Percentiles rank a stretch among this genome's conserved stretches.
phyloP scores from a whole-genome alignment of 2,329 filamentous ascomycete genomes.

The Fusarium temperatum region DNA sequence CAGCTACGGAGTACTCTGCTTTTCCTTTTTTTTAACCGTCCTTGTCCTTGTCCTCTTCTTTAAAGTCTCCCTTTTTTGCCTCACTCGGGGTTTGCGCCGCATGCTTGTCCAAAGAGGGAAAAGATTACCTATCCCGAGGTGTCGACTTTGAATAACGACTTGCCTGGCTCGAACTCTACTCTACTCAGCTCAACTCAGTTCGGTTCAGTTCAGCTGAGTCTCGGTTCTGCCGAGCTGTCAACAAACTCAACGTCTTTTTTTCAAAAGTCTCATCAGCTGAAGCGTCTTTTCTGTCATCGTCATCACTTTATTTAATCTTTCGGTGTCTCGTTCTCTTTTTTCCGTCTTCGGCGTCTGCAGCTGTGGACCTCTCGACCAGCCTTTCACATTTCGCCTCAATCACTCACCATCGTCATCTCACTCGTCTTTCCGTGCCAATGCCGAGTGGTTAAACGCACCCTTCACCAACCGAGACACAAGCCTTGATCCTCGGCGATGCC shows the following conservation, averaged over 20 bases:
- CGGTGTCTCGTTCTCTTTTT: background rate
- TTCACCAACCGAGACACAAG: background rate
- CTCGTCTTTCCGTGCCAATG: slow-evolving; percentile 20
- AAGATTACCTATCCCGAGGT: slow-evolving; percentile 30
- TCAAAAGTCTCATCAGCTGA: background rate
- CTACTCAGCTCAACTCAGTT: background rate
- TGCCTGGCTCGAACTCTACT: slow-evolving; percentile 8
- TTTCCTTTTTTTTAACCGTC: background rate
- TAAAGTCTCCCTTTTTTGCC: background rate
- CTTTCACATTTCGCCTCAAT: background rate
- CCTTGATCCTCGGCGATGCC: slow-evolving; percentile 43
- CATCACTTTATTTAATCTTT: slow-evolving; percentile 3
- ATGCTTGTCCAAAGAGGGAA: slow-evolving; percentile 16
- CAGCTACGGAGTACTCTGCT: background rate
- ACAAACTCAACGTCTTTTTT: slow-evolving; percentile 6
- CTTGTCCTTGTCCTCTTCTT: background rate
- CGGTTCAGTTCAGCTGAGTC: background rate
- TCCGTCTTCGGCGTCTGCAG: background rate
- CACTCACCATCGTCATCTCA: slow-evolving; percentile 4
- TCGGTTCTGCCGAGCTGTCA: background rate
- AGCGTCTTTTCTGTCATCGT: slow-evolving; percentile 4
- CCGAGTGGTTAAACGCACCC: slow-evolving; percentile 31
- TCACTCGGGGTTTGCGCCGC: slow-evolving; percentile 3
- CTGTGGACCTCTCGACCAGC: background rate
- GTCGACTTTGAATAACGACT: slow-evolving; percentile 25